Percentiles rank a stretch among this genome's conserved stretches.
Conservation (phyloP, 371 early-diverging fungal species). For the Batrachochytrium dendrobatidis region DNA sequence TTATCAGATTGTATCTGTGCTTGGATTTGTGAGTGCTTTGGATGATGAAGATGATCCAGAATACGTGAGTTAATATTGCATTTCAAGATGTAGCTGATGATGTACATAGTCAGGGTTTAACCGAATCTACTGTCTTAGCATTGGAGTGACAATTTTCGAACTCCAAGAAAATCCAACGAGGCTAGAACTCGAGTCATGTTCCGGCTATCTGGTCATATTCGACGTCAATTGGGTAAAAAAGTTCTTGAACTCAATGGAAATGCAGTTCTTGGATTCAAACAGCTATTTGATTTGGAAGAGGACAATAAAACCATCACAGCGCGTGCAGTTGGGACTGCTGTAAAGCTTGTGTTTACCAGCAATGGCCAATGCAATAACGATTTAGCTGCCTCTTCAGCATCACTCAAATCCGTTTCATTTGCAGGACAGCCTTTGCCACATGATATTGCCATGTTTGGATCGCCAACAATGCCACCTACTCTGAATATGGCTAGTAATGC, state of each 20-base stretch:
- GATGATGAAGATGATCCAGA: conserved; percentile 64
- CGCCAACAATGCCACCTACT: neutral
- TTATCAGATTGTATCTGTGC: conserved; percentile 39
- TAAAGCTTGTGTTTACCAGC: conserved; percentile 36
- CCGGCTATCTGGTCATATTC: conserved; percentile 51
- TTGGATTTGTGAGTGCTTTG: conserved; percentile 57
- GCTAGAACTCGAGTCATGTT: conserved; percentile 56
- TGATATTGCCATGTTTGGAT: neutral
- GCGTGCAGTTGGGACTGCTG: conserved; percentile 65
- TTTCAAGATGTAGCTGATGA: conserved; percentile 2
- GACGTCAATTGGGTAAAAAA: conserved; percentile 59
- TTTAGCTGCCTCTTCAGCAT: neutral
- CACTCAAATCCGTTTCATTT: neutral
- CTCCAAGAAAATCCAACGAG: conserved; percentile 65
- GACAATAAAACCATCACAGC: conserved; percentile 59
- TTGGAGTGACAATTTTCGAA: conserved; percentile 54
- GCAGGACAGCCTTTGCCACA: neutral
- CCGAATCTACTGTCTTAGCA: conserved; percentile 16
- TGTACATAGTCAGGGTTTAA: neutral
- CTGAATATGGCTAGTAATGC: too few relatives aligned
- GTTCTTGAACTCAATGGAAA: conserved; percentile 64
- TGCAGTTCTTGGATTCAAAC: conserved; percentile 59
- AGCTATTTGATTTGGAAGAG: conserved; percentile 62
- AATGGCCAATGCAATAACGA: conserved; percentile 1
- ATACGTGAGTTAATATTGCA: conserved; percentile 28